Conservation (phyloP, 176 grass and related monocot genomes). For the Bonia amplexicaulis region DNA sequence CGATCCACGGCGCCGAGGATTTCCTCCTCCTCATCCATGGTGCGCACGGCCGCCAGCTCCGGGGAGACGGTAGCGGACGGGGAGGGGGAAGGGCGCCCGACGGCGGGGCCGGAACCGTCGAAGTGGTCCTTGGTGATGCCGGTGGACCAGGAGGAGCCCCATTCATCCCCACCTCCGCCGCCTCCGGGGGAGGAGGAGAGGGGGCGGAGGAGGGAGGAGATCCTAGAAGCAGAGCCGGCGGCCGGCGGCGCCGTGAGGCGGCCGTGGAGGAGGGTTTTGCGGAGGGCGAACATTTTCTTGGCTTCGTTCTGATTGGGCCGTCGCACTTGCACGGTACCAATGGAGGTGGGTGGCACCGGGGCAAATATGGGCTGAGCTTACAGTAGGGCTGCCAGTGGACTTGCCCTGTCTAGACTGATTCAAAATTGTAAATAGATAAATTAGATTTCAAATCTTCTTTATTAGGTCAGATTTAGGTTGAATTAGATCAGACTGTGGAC, state of each 20-base stretch:
- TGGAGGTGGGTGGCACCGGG: neutral
- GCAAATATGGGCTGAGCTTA: neutral
- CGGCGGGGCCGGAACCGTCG: conserved; percentile 49
- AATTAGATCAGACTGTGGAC: too few species aligned
- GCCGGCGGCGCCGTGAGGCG: conserved; percentile 42
- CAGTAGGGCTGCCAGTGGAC: too few species aligned
- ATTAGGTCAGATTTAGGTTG: too few species aligned
- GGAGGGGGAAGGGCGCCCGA: conserved; percentile 17
- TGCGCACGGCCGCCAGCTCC: conserved; percentile 33
- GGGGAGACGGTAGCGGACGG: conserved; percentile 16
- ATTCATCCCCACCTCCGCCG: conserved; percentile 43
- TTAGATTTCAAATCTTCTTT: too few species aligned
- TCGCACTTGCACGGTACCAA: conserved; percentile 22
- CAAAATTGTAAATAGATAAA: too few species aligned
- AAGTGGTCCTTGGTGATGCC: conserved; percentile 92
- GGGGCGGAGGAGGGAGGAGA: conserved; percentile 42
- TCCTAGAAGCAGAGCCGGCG: conserved; percentile 14
- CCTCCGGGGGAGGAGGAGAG: conserved; percentile 17
- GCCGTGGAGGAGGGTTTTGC: conserved; percentile 63
- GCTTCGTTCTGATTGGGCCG: conserved; percentile 29
- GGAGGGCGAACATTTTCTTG: conserved; percentile 49
- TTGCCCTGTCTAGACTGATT: too few species aligned
- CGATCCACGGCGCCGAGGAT: conserved; percentile 36
- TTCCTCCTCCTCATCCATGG: conserved; percentile 62
- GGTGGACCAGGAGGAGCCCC: conserved; percentile 81